phyloP scores from a whole-genome alignment of 768 basidiomycete genomes.

The Pleurotus cornucopiae region DNA sequence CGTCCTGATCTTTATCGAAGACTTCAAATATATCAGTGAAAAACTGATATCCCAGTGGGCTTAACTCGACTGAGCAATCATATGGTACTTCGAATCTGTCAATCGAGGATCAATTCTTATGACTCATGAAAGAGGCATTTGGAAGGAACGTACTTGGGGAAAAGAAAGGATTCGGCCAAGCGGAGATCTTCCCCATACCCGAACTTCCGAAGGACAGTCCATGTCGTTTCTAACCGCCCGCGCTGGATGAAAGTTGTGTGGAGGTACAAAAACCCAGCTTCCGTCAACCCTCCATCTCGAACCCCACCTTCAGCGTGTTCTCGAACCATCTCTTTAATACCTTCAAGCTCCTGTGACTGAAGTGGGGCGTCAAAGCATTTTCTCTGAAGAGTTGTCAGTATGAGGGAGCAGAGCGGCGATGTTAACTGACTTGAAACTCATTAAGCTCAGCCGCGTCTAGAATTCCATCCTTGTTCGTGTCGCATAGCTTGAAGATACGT shows the following conservation, averaged over 20 bases:
- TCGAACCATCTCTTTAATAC: conserved; percentile 90
- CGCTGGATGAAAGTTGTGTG: conserved; percentile 97
- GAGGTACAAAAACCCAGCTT: conserved; percentile 89
- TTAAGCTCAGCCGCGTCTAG: conserved; percentile 89
- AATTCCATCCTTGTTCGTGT: conserved; percentile 90
- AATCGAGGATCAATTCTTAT: conserved; percentile 6
- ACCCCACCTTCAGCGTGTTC: conserved; percentile 75
- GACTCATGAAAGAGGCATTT: conserved; percentile 2
- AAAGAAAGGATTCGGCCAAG: conserved; percentile 82
- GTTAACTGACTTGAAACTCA: conserved; percentile 80
- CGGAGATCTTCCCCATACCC: conserved; percentile 95
- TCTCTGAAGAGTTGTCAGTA: conserved; percentile 42
- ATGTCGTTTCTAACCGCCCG: conserved; percentile 93
- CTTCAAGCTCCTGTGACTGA: conserved; percentile 90
- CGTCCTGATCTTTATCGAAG: conserved; percentile 97
- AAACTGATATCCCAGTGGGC: conserved; percentile 93
- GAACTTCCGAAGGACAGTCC: conserved; percentile 93
- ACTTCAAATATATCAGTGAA: conserved; percentile 95
- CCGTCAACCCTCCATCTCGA: conserved; percentile 78
- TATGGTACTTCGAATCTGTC: conserved; percentile 85
- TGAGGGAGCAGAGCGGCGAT: background rate
- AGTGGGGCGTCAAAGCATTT: conserved; percentile 95
- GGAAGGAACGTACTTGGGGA: conserved; percentile 67
- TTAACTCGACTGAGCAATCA: conserved; percentile 94
- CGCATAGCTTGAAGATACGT: conserved; percentile 96